Evolutionary conservation across 1,284 basidiomycete species (phyloP).

Genomic region (Pseudozyma hubeiensis): DNA sequence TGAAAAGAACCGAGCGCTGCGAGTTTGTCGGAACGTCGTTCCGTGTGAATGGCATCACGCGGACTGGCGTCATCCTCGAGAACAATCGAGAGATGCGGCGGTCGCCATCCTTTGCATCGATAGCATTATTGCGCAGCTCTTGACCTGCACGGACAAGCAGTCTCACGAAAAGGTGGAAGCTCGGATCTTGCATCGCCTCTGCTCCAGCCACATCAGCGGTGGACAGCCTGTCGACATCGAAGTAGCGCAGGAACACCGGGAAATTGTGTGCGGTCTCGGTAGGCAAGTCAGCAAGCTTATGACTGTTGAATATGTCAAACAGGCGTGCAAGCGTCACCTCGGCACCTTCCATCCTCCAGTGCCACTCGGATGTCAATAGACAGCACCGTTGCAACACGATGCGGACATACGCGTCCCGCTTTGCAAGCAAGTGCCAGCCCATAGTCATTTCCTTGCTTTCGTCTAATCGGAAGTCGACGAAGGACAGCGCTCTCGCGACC

Average conservation of each 20-base stretch:
- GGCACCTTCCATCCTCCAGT: conserved; percentile 75
- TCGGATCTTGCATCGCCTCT: conserved; percentile 74
- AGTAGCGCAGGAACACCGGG: conserved; percentile 79
- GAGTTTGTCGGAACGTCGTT: conserved; percentile 71
- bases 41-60: conserved; percentile 72
- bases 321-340: conserved; percentile 77
- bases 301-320: conserved; percentile 81
- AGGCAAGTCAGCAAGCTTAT: conserved; percentile 81
- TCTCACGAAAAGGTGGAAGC: conserved; percentile 84
- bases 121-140: conserved; percentile 48
- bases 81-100: conserved; percentile 78
- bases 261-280: conserved; percentile 79
- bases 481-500: conserved; percentile 39
- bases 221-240: conserved; percentile 54
- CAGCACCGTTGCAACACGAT: conserved; percentile 81
- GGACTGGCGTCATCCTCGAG: conserved; percentile 82
- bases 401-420: conserved; percentile 81
- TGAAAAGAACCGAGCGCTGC: conserved; percentile 84
- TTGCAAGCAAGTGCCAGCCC: conserved; percentile 72
- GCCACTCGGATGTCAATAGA: conserved; percentile 78
- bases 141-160: conserved; percentile 76
- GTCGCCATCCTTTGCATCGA: conserved; percentile 33
- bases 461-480: conserved; percentile 73
- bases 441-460: conserved; percentile 72
- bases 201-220: conserved; percentile 36